These are phyloP conservation scores for Triangularia setosa DNA, from an alignment of 2,329 filamentous ascomycete species.

Conservation along the genomic window DNA sequence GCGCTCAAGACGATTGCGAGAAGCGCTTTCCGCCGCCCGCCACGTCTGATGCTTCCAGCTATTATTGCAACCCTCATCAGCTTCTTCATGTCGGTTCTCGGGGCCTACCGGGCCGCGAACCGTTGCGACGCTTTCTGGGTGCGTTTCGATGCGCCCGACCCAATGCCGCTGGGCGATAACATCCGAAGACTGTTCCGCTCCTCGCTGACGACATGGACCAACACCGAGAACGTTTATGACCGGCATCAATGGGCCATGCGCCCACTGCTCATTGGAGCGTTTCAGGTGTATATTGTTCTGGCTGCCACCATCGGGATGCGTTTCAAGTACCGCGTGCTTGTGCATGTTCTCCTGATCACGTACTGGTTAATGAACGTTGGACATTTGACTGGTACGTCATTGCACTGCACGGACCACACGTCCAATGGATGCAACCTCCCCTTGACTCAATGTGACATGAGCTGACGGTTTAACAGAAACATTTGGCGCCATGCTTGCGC, in stretches of 20 bases:
- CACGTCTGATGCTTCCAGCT: conserved; percentile 48
- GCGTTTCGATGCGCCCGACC: conserved; percentile 43
- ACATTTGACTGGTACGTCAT: conserved; percentile 41
- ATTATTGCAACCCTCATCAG: conserved; percentile 48
- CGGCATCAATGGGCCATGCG: conserved; percentile 53
- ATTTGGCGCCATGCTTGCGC: conserved; percentile 49
- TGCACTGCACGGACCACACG: neutral
- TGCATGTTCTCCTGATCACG: conserved; percentile 42
- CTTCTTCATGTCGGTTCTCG: conserved; percentile 46
- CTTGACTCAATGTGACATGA: neutral
- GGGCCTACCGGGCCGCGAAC: conserved; percentile 45
- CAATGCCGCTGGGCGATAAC: conserved; percentile 42
- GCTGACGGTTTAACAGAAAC: conserved; percentile 40
- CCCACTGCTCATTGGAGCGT: conserved; percentile 45
- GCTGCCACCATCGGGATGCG: conserved; percentile 45
- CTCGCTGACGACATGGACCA: conserved; percentile 48
- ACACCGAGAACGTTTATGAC: conserved; percentile 48
- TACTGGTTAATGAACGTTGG: conserved; percentile 47
- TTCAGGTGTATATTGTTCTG: conserved; percentile 47
- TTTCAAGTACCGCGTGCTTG: conserved; percentile 43
- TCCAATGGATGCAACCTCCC: neutral
- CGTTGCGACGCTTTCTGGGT: conserved; percentile 49
- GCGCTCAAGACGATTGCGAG: conserved; percentile 47
- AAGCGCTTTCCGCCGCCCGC: conserved; percentile 50
- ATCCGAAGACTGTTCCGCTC: conserved; percentile 41